Evolutionary conservation across 805 yeast species (phyloP), one percentile per base, ranked within the genome.

Genomic region (Sugiyamaella marilandica): DNA sequence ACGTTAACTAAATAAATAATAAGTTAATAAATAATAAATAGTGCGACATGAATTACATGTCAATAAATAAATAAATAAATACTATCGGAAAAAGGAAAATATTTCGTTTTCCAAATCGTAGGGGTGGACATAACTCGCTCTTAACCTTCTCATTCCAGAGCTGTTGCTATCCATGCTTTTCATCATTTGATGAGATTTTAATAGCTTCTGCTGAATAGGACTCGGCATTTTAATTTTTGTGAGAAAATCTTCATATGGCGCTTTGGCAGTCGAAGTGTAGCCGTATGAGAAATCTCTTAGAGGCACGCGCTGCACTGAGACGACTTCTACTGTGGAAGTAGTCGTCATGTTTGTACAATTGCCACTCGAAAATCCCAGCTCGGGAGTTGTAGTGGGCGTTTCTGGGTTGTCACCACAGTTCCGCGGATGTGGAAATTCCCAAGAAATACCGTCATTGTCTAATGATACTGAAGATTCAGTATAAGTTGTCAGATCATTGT

Each of bases 21-120:
- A 44, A 13, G 29, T 24, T 26, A 24, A 31, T 2, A 19, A 24
- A 45, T 21, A 44, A 24, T 18, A 51, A 41, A 33, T 39, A 10
- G 10, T 51, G n/a, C 36, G 44, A 18, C 14, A 10, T 26, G 10
- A 35, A 45, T 24, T 7, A 24, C 7, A 5, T 24, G 29, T n/a
- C n/a, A n/a, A n/a, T n/a, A 10, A n/a, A 45, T 37, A 9, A 32
- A 29, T 47, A 18, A 47, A 32, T 14, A 34, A 33, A 36, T 14
- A 46, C 24, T 14, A 45, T 36, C 31, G 14, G 45, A 52, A 52
- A 29, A 41, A 49, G 18, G 52, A 32, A 19, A 52, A 11, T 26
- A 47, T 47, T 26, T 52, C 55, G 43, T 47, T 21, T 41, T 52
- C 55, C 34, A 52, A 13, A 34, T 52, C 55, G 41, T 52, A 52